A percentile compares a stretch with the other conserved stretches of the same genome.
Conservation (phyloP, 2,329 filamentous ascomycete genomes). For the Penicillium rolfsii region DNA sequence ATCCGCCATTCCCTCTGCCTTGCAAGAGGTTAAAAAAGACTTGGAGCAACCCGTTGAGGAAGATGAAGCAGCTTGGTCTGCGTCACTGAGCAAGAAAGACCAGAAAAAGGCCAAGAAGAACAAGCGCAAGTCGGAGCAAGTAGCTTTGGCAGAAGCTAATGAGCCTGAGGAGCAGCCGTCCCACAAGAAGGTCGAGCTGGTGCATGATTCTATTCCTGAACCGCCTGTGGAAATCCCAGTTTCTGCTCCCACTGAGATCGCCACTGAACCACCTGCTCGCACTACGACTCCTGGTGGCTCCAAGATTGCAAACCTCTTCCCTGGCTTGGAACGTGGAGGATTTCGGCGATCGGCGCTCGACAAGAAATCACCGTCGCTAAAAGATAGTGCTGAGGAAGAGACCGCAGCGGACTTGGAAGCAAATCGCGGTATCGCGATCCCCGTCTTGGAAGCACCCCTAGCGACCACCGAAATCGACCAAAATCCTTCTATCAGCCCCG, state of each 20-base stretch:
- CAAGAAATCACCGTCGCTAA: conserved; percentile 32
- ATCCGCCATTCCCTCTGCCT: conserved; percentile 14
- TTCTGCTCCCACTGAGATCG: conserved; percentile 26
- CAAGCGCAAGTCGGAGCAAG: conserved; percentile 33
- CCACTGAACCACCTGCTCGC: conserved; percentile 22
- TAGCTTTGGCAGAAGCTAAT: conserved; percentile 14
- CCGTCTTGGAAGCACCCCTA: conserved; percentile 50
- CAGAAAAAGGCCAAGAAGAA: conserved; percentile 36
- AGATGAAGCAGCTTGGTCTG: conserved; percentile 20
- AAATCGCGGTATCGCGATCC: conserved; percentile 52
- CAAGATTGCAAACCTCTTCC: conserved; percentile 42
- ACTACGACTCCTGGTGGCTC: conserved; percentile 29
- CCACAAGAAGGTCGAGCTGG: conserved; percentile 16
- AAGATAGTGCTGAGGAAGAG: conserved; percentile 49
- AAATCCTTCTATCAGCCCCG: conserved; percentile 43
- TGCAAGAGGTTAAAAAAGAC: conserved; percentile 20
- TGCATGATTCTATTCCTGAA: conserved; percentile 8
- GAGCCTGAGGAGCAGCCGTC: conserved; percentile 13
- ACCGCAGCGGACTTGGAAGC: conserved; percentile 32
- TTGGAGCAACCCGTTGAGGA: conserved; percentile 13
- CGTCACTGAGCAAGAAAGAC: conserved; percentile 32
- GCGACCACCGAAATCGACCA: conserved; percentile 42
- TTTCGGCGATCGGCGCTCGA: conserved; percentile 34
- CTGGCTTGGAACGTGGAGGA: conserved; percentile 39
- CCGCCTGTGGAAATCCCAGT: conserved; percentile 12